Percentiles rank a stretch among this genome's conserved stretches.
These are phyloP conservation scores for Tolypocladium tropicale DNA, from an alignment of 2,329 filamentous ascomycete species.

Conservation along the genomic window DNA sequence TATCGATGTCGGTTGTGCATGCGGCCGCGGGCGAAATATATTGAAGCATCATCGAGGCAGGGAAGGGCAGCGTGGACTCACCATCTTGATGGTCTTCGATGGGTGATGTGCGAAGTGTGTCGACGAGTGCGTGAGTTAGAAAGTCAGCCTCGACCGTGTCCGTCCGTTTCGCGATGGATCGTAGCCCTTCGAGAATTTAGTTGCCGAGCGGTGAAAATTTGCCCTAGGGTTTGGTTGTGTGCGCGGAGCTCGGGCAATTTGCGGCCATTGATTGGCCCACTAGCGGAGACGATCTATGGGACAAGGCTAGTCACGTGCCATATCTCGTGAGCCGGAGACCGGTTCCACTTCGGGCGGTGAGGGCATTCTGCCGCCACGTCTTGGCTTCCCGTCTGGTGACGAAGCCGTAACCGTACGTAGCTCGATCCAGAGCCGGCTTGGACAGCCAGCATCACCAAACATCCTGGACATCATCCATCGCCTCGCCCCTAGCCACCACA, in stretches of 20 bases:
- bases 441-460: not conserved
- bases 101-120: constrained; percentile 29
- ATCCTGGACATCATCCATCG: not conserved
- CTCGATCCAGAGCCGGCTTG: not conserved
- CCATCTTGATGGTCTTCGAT: constrained; percentile 37
- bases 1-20: not conserved
- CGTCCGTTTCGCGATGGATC: constrained; percentile 24
- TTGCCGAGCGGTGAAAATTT: constrained; percentile 27
- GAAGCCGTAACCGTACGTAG: not conserved
- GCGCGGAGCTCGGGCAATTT: constrained; percentile 9
- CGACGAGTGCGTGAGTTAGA: constrained; percentile 23
- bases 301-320: constrained; percentile 11
- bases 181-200: constrained; percentile 21
- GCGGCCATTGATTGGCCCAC: constrained; percentile 22
- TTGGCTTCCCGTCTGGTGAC: not conserved
- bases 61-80: constrained; percentile 24
- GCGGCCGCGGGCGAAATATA: not conserved
- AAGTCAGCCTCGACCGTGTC: constrained; percentile 25
- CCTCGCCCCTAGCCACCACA: constrained; percentile 5
- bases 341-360: constrained; percentile 16
- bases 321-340: not conserved
- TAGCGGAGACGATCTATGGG: not conserved
- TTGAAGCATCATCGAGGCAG: constrained; percentile 4
- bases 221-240: constrained; percentile 25
- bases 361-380: constrained; percentile 10